Evolutionary conservation across 345 rosid genomes (phyloP), one percentile per base, ranked within the genome.

Genomic region (Rubroshorea leprosula): DNA sequence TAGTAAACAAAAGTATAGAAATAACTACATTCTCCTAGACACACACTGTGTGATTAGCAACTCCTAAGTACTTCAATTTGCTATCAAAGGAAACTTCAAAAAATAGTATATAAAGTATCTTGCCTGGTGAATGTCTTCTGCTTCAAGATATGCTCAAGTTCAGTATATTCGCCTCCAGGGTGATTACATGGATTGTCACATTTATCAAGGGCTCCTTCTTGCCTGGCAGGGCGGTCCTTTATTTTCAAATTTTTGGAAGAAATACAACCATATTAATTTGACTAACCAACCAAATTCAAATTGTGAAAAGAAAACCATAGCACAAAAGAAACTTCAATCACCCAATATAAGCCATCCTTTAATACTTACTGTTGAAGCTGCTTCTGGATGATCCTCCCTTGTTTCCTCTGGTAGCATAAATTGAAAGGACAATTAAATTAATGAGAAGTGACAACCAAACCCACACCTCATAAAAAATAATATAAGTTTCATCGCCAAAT

Each of bases 71-170:
- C n/a, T n/a, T n/a, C n/a, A n/a, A n/a, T n/a, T n/a, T n/a, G n/a
- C n/a, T n/a, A n/a, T n/a, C n/a, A n/a, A n/a, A n/a, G n/a, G n/a
- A n/a, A n/a, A n/a, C n/a, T n/a, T n/a, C n/a, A n/a, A n/a, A n/a
- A n/a, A n/a, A n/a, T n/a, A 15, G 19, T 54, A 52, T 16, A 20
- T 1, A 27, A 4, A 60, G 38, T 54, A 23, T 48, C 82, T 77
- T 66, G 65, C 99, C 92, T 87, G 45, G 94, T 79, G 69, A 87
- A 93, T 16, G 83, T 87, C 69, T 85, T 80, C 72, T 78, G 86
- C 73, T 74, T 83, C 51, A 93, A 67, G 49, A 80, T 71, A 48
- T 68, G 59, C 75, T 83, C 90, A 39, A 83, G 80, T 14, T 86
- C 80, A 25, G 68, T 47, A 20, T 76, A 60, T 65, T 76, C 82